phyloP scores from a whole-genome alignment of 2,329 filamentous ascomycete species.

The Neoascochyta sp. region DNA sequence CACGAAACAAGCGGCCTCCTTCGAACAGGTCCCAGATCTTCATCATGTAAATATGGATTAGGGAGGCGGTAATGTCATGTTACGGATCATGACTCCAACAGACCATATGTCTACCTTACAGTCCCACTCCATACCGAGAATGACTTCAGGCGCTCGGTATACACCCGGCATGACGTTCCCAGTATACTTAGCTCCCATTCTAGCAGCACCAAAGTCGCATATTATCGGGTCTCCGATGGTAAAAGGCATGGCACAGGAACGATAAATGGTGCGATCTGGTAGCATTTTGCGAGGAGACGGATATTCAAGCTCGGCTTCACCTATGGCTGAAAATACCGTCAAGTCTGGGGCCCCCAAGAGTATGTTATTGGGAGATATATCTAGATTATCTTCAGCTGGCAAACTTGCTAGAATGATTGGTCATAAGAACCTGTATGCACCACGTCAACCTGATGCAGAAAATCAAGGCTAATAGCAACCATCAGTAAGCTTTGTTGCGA shows the following conservation, averaged over 20 bases:
- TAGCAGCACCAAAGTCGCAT: constrained; percentile 2
- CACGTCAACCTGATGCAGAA: constrained; percentile 2
- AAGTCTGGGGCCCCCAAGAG: neutral
- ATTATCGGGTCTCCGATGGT: neutral
- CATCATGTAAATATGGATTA: neutral
- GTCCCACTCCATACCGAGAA: constrained; percentile 1
- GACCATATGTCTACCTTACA: constrained; percentile 2
- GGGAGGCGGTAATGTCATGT: neutral
- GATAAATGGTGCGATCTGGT: neutral
- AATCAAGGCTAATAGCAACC: constrained; percentile 1
- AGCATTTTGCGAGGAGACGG: constrained; percentile 2
- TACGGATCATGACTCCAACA: constrained; percentile 1
- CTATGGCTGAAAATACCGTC: constrained; percentile 1
- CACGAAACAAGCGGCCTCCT: neutral
- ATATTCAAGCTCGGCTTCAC: constrained; percentile 1
- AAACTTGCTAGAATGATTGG: constrained; percentile 1
- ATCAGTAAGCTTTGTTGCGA: constrained; percentile 1
- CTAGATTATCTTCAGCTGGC: neutral
- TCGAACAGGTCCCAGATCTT: constrained; percentile 1
- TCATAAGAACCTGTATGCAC: constrained; percentile 3
- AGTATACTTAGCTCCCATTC: neutral
- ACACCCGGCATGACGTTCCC: constrained; percentile 1
- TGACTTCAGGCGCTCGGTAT: constrained; percentile 1
- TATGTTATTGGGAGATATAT: constrained; percentile 1
- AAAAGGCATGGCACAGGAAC: constrained; percentile 1